Conservation (phyloP, 352 stramenopile genomes). For the Globisporangium barbulae region DNA sequence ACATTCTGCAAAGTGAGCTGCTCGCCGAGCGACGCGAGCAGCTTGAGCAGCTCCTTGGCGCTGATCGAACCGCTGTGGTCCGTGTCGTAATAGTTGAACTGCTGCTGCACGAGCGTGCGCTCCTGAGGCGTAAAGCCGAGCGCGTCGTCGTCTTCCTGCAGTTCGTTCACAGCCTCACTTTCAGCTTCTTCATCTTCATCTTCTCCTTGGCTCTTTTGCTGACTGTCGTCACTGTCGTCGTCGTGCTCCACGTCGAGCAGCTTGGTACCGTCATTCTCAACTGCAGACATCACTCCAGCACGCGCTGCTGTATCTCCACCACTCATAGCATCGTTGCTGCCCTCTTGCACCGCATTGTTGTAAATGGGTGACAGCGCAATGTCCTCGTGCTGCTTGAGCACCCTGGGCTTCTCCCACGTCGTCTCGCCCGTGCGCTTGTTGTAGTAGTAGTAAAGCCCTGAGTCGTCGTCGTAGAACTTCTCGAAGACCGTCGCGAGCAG, state of each 20-base stretch:
- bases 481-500: slow-evolving; percentile 60
- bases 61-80: slow-evolving; percentile 66
- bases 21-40: slow-evolving; percentile 59
- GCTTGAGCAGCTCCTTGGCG: slow-evolving; percentile 48
- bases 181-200: slow-evolving; percentile 18
- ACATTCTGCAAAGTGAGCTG: slow-evolving; percentile 55
- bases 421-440: slow-evolving; percentile 66
- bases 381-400: slow-evolving; percentile 46
- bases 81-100: slow-evolving; percentile 60
- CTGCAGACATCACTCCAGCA: background rate
- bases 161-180: slow-evolving; percentile 10
- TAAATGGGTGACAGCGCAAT: slow-evolving; percentile 41
- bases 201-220: slow-evolving; percentile 13
- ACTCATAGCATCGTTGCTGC: slow-evolving; percentile 2
- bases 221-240: slow-evolving; percentile 6
- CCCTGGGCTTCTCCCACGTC: slow-evolving; percentile 68
- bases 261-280: slow-evolving; percentile 21
- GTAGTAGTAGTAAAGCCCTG: slow-evolving; percentile 67
- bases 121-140: slow-evolving; percentile 44
- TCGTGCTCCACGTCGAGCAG: slow-evolving; percentile 16
- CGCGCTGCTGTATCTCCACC: too few relatives aligned
- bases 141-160: slow-evolving; percentile 13
- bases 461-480: slow-evolving; percentile 71
- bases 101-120: slow-evolving; percentile 33
- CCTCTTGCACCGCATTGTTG: slow-evolving; percentile 11